These are phyloP conservation scores for Plenodomus lindquistii DNA, from an alignment of 2,329 filamentous ascomycete genomes.

Conservation along the genomic window DNA sequence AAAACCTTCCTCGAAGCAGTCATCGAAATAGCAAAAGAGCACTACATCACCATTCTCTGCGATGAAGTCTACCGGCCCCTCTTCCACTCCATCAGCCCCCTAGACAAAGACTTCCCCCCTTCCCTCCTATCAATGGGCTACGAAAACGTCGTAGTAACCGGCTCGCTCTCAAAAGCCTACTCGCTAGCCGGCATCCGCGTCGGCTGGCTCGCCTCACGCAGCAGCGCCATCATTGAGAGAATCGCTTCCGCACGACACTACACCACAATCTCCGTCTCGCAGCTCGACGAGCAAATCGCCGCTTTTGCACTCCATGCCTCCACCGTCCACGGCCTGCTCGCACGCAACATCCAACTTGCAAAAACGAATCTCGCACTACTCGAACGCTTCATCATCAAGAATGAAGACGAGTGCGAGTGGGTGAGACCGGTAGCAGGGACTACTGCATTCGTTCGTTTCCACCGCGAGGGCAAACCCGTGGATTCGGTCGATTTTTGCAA, in stretches of 20 bases:
- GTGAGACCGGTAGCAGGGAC: slow-evolving; percentile 77
- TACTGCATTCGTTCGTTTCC: slow-evolving; percentile 75
- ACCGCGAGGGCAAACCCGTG: slow-evolving; percentile 62
- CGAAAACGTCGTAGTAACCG: slow-evolving; percentile 70
- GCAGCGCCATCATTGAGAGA: slow-evolving; percentile 63
- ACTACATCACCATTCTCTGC: slow-evolving; percentile 68
- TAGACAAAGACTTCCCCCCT: slow-evolving; percentile 61
- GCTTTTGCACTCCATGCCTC: slow-evolving; percentile 70
- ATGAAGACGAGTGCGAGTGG: slow-evolving; percentile 69
- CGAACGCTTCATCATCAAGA: slow-evolving; percentile 67
- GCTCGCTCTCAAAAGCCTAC: slow-evolving; percentile 86
- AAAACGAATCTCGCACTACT: slow-evolving; percentile 68
- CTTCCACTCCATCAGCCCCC: slow-evolving; percentile 69
- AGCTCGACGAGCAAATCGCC: slow-evolving; percentile 78
- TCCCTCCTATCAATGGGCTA: slow-evolving; percentile 75
- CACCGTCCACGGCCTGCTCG: slow-evolving; percentile 66
- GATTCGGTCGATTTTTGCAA: slow-evolving; percentile 75
- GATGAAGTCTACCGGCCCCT: slow-evolving; percentile 86
- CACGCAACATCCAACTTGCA: slow-evolving; percentile 68
- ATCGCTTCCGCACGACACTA: slow-evolving; percentile 73
- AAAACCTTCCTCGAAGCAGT: slow-evolving; percentile 63
- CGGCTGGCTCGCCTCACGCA: slow-evolving; percentile 78
- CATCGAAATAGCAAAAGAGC: slow-evolving; percentile 64
- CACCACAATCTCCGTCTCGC: slow-evolving; percentile 84
- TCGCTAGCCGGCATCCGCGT: slow-evolving; percentile 78